phyloP scores from a whole-genome alignment of 2,329 filamentous ascomycete genomes.

The Aspergillus intermedius region DNA sequence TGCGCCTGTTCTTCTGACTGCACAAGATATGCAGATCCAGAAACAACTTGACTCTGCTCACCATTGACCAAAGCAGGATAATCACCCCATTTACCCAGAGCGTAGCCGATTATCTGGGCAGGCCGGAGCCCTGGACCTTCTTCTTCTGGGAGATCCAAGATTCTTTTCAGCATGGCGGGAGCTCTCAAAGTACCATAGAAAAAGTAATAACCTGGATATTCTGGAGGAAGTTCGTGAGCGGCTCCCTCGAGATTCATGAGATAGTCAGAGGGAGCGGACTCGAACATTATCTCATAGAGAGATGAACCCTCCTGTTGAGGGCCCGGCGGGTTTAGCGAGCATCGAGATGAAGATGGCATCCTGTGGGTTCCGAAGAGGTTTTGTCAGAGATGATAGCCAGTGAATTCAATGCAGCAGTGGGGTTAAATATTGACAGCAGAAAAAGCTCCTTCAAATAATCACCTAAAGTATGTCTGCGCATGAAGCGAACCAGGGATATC shows the following conservation, averaged over 20 bases:
- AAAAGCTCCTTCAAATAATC: too few relatives aligned
- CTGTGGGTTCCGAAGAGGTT: too few relatives aligned
- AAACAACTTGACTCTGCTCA: constrained; percentile 6
- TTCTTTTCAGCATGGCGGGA: constrained; percentile 10
- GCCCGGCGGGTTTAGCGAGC: too few relatives aligned
- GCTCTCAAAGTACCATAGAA: constrained; percentile 25
- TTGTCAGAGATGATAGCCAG: too few relatives aligned
- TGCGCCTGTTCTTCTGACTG: constrained; percentile 6
- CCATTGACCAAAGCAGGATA: constrained; percentile 12
- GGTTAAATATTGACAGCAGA: too few relatives aligned
- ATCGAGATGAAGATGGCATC: too few relatives aligned
- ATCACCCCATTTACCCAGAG: constrained; percentile 11
- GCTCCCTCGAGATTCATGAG: constrained; percentile 3
- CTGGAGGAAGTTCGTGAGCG: neutral
- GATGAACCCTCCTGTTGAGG: neutral
- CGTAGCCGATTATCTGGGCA: constrained; percentile 11
- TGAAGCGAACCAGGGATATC: too few relatives aligned
- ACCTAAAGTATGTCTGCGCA: too few relatives aligned
- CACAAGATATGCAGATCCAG: constrained; percentile 10
- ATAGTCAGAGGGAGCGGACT: constrained; percentile 4
- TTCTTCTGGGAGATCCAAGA: constrained; percentile 8
- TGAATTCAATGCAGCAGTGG: too few relatives aligned
- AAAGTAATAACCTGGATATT: constrained; percentile 19
- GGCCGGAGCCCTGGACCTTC: constrained; percentile 6
- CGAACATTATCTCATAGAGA: constrained; percentile 7